A percentile compares a stretch with the other conserved stretches of the same genome.
Evolutionary conservation across 768 basidiomycete genomes (phyloP).

Genomic region (Hemileccinum rubropunctum): DNA sequence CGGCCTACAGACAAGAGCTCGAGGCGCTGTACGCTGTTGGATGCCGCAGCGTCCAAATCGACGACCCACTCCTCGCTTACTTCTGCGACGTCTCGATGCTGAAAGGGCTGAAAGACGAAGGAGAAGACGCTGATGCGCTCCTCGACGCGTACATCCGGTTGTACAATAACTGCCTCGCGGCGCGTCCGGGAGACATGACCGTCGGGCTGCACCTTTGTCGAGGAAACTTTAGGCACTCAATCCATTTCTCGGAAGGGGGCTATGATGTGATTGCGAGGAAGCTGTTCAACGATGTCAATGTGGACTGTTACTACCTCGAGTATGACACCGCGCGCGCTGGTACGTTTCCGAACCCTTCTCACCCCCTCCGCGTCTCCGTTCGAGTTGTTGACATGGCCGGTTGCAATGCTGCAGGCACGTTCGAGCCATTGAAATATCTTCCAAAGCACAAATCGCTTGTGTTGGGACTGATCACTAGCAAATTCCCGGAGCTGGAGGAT

Average conservation of each 20-base stretch:
- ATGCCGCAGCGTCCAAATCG: slow-evolving; percentile 43
- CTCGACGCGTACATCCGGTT: slow-evolving; percentile 55
- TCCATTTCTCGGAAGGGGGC: slow-evolving; percentile 45
- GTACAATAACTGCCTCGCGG: slow-evolving; percentile 38
- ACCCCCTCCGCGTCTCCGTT: neutral
- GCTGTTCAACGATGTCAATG: slow-evolving; percentile 43
- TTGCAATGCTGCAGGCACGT: slow-evolving; percentile 16
- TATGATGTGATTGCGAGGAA: slow-evolving; percentile 45
- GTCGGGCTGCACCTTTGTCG: slow-evolving; percentile 45
- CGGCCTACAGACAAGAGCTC: slow-evolving; percentile 46
- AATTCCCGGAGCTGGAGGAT: slow-evolving; percentile 43
- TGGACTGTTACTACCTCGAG: slow-evolving; percentile 46
- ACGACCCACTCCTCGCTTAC: slow-evolving; percentile 51
- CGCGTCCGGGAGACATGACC: slow-evolving; percentile 38
- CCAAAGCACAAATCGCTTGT: slow-evolving; percentile 39
- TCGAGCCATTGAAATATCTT: slow-evolving; percentile 31
- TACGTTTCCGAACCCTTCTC: slow-evolving; percentile 2
- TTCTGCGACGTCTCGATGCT: slow-evolving; percentile 62
- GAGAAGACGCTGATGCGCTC: slow-evolving; percentile 59
- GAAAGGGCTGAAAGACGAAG: slow-evolving; percentile 55
- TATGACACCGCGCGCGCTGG: slow-evolving; percentile 49
- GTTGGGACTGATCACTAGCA: slow-evolving; percentile 44
- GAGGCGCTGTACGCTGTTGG: slow-evolving; percentile 44
- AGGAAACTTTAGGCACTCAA: slow-evolving; percentile 31
- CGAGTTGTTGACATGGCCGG: neutral